Percentiles rank a stretch among this genome's conserved stretches.
phyloP scores from a whole-genome alignment of 768 basidiomycete species.

The Pulveroboletus sp. region DNA sequence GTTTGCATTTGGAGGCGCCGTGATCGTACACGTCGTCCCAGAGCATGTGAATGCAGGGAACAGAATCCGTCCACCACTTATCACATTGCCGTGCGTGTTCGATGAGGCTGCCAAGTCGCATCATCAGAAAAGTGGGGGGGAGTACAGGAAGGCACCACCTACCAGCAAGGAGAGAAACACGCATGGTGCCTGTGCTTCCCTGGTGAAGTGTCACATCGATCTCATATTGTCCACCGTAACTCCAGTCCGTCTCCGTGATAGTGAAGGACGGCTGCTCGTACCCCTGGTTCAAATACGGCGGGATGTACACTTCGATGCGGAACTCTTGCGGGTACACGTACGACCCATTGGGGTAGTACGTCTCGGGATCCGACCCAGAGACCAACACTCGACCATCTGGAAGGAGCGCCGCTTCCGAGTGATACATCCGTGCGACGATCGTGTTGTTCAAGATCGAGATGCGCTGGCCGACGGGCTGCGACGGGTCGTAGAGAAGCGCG shows the following conservation, averaged over 20 bases:
- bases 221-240: conserved; percentile 47
- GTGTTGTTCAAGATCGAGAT: conserved; percentile 66
- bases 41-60: conserved; percentile 71
- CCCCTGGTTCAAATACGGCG: conserved; percentile 76
- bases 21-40: conserved; percentile 73
- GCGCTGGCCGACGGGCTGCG: conserved; percentile 54
- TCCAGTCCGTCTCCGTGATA: conserved; percentile 61
- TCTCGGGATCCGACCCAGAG: conserved; percentile 74
- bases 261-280: conserved; percentile 60
- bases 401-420: conserved; percentile 73
- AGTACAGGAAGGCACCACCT: conserved; percentile 10
- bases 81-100: conserved; percentile 75
- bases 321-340: conserved; percentile 70
- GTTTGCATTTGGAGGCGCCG: conserved; percentile 66
- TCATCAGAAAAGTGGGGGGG: conserved; percentile 2
- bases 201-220: conserved; percentile 47
- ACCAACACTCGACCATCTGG: conserved; percentile 74
- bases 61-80: conserved; percentile 63
- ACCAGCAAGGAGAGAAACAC: conserved; percentile 67
- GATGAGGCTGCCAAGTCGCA: conserved; percentile 51
- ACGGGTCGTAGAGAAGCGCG: conserved; percentile 71
- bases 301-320: conserved; percentile 78
- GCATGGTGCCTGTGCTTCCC: conserved; percentile 45
- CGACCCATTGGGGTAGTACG: conserved; percentile 36
- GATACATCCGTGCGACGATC: conserved; percentile 73